Conservation (phyloP, 176 grass and related monocot species). For the Rhynchospora breviuscula region DNA sequence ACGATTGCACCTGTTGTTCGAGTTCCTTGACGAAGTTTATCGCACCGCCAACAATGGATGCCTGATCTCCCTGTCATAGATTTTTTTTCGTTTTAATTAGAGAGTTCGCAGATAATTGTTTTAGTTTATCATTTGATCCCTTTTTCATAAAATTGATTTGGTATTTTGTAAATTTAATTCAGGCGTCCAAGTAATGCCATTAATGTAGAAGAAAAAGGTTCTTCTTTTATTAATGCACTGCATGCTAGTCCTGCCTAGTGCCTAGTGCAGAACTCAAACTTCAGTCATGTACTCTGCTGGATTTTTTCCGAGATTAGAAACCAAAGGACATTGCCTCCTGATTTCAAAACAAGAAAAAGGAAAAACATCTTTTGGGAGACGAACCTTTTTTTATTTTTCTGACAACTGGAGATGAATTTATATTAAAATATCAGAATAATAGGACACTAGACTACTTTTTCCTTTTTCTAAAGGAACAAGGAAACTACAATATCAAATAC, state of each 20-base stretch:
- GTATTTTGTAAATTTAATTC: not conserved
- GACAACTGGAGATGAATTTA: not conserved
- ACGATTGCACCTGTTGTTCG: slow-evolving; percentile 59
- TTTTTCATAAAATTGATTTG: not conserved
- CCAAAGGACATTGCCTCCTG: not conserved
- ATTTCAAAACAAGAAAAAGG: not conserved
- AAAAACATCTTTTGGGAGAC: not conserved
- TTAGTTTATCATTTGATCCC: not conserved
- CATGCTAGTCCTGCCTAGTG: not conserved
- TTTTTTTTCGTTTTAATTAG: not conserved
- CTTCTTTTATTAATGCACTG: slow-evolving; percentile 19
- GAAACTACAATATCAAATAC: not conserved
- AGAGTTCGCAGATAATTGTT: not conserved
- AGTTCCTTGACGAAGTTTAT: slow-evolving; percentile 92
- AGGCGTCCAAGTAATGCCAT: not conserved
- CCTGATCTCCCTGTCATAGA: slow-evolving; percentile 59
- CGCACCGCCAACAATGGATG: slow-evolving; percentile 83
- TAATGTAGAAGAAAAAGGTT: slow-evolving; percentile 2
- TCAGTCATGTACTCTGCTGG: not conserved
- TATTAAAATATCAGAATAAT: not conserved
- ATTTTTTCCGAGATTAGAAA: slow-evolving; percentile 19
- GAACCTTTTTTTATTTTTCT: not conserved
- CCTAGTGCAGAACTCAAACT: not conserved
- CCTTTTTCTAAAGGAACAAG: not conserved
- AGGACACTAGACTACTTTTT: not conserved